Evolutionary conservation across 2,329 filamentous ascomycete genomes (phyloP).

Genomic region (Xylariaceae sp.): DNA sequence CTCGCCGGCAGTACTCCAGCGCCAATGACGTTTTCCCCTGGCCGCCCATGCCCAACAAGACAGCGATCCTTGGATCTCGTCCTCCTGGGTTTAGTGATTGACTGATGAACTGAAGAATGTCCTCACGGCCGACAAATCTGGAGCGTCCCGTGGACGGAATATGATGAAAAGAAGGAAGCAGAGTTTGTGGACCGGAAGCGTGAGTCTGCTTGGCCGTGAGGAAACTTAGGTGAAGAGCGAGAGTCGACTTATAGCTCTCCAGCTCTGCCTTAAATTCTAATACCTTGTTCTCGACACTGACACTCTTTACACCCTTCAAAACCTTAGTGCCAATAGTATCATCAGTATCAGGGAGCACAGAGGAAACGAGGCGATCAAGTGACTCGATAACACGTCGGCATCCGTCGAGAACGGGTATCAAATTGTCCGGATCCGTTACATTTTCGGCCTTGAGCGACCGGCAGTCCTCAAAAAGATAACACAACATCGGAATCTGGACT

Average conservation of each 20-base stretch:
- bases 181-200: background rate
- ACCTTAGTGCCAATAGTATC: conserved; percentile 2
- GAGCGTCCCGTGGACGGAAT: conserved; percentile 3
- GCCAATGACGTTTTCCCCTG: conserved; percentile 5
- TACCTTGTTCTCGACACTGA: background rate
- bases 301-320: background rate
- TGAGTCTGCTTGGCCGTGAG: background rate
- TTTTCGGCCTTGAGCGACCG: conserved; percentile 4
- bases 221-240: conserved; percentile 1
- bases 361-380: background rate
- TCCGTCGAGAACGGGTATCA: conserved; percentile 7
- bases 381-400: conserved; percentile 7
- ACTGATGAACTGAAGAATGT: conserved; percentile 2
- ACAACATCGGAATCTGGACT: conserved; percentile 2
- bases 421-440: background rate
- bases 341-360: background rate
- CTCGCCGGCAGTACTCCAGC: background rate
- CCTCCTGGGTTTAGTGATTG: background rate
- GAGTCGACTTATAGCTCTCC: conserved; percentile 8
- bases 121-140: background rate
- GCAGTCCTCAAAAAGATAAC: background rate
- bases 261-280: conserved; percentile 5
- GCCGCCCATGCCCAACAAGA: conserved; percentile 4
- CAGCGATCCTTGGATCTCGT: conserved; percentile 2
- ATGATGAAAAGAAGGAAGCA: conserved; percentile 1